Conservation (phyloP, 2,329 filamentous ascomycete species). For the Trichoderma citrinoviride region DNA sequence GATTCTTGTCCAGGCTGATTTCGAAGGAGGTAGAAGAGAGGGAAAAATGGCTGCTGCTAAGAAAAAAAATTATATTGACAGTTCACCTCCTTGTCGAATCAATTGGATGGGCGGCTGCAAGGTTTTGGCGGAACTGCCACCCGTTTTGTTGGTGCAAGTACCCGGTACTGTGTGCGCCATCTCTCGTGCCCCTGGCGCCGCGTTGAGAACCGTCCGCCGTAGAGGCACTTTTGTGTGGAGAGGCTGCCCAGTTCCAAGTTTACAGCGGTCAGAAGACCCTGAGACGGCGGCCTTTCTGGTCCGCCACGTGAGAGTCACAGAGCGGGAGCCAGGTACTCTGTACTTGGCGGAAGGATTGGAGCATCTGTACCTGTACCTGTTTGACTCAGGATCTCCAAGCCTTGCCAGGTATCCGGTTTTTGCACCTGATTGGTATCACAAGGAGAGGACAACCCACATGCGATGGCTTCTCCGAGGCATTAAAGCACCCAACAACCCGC, state of each 20-base stretch:
- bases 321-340: not conserved
- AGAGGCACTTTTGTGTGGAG: not conserved
- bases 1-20: not conserved
- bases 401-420: not conserved
- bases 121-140: conserved; percentile 11
- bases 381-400: not conserved
- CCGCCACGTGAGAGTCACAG: conserved; percentile 13
- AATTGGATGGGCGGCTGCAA: conserved; percentile 17
- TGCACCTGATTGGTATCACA: not conserved
- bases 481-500: not conserved
- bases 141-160: not conserved
- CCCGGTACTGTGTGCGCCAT: conserved; percentile 2
- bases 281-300: not conserved
- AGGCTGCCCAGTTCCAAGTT: not conserved
- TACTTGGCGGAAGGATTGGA: not conserved
- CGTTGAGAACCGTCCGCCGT: not conserved
- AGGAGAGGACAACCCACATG: not conserved
- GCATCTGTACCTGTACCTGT: not conserved
- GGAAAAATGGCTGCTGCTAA: not conserved
- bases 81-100: not conserved
- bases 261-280: conserved; percentile 20
- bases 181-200: not conserved
- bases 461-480: not conserved
- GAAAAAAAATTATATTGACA: conserved; percentile 6
- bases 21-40: not conserved